Evolutionary conservation across 441 rosid genomes (phyloP).

Genomic region (Corymbia calophylla): DNA sequence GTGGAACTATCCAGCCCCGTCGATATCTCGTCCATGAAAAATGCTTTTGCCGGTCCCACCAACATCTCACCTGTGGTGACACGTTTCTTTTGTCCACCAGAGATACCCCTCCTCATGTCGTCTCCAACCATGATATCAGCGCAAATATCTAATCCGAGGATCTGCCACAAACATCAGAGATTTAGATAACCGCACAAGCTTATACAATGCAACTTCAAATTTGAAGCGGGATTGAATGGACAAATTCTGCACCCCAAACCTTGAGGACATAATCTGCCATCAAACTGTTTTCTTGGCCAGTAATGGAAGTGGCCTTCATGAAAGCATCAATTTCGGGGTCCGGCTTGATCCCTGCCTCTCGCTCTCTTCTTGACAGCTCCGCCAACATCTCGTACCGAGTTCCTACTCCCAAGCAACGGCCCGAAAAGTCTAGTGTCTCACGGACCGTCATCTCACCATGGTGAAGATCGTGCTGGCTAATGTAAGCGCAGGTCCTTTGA

Average conservation of each 20-base stretch:
- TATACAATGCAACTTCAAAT: not conserved
- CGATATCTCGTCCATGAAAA: conserved; percentile 91
- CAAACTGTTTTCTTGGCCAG: conserved; percentile 79
- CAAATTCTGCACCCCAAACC: conserved; percentile 33
- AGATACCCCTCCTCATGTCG: conserved; percentile 17
- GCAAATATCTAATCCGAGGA: conserved; percentile 3
- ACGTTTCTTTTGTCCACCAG: conserved; percentile 73
- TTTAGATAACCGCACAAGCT: not conserved
- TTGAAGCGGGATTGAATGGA: not conserved
- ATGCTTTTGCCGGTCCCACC: conserved; percentile 82
- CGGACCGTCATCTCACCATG: conserved; percentile 92
- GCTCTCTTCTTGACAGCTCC: conserved; percentile 72
- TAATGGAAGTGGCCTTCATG: conserved; percentile 79
- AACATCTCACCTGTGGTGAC: conserved; percentile 51
- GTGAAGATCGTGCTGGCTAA: conserved; percentile 88
- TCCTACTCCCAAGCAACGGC: conserved; percentile 89
- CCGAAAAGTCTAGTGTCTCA: conserved; percentile 86
- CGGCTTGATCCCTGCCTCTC: conserved; percentile 71
- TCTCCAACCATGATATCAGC: conserved; percentile 11
- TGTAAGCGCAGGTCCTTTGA: conserved; percentile 91
- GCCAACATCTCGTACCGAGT: conserved; percentile 61
- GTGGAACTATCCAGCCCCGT: conserved; percentile 52
- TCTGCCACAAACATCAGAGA: not conserved
- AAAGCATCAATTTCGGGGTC: conserved; percentile 87
- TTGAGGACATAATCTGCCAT: conserved; percentile 76